Evolutionary conservation across 176 grass and related monocot genomes (phyloP).

Genomic region (Aegilops speltoides): DNA sequence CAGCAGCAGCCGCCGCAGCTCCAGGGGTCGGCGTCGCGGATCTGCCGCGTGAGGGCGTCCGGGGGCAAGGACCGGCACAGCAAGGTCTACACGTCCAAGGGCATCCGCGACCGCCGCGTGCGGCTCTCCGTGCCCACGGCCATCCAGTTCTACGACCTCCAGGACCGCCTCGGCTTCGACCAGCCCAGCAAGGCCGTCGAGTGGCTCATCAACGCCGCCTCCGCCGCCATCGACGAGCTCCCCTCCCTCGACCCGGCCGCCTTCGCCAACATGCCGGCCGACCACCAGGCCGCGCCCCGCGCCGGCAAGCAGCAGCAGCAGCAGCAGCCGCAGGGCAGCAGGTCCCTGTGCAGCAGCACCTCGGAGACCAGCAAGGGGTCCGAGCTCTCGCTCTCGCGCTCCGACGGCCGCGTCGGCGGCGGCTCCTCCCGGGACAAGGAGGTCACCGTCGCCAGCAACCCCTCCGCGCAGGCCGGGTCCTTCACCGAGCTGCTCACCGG

Average conservation of each 20-base stretch:
- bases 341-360: constrained; percentile 67
- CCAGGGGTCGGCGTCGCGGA: constrained; percentile 54
- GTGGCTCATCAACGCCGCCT: constrained; percentile 84
- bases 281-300: constrained; percentile 13
- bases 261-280: constrained; percentile 27
- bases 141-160: constrained; percentile 94
- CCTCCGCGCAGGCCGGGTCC: constrained; percentile 40
- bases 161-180: constrained; percentile 83
- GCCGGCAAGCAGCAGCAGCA: constrained; percentile 36
- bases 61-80: constrained; percentile 87
- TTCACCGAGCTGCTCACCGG: constrained; percentile 85
- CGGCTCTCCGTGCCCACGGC: constrained; percentile 76
- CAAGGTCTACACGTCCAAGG: constrained; percentile 88
- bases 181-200: constrained; percentile 92
- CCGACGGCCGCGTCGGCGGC: constrained; percentile 46
- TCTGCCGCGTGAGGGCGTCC: constrained; percentile 51
- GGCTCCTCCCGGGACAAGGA: constrained; percentile 49
- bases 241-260: constrained; percentile 47
- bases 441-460: constrained; percentile 43
- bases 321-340: constrained; percentile 50
- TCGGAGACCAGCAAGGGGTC: constrained; percentile 92
- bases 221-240: constrained; percentile 65
- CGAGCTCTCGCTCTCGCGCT: constrained; percentile 69
- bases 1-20: not conserved
- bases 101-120: constrained; percentile 82